Conservation (phyloP, 768 basidiomycete species). For the Chalciporus piperatus region DNA sequence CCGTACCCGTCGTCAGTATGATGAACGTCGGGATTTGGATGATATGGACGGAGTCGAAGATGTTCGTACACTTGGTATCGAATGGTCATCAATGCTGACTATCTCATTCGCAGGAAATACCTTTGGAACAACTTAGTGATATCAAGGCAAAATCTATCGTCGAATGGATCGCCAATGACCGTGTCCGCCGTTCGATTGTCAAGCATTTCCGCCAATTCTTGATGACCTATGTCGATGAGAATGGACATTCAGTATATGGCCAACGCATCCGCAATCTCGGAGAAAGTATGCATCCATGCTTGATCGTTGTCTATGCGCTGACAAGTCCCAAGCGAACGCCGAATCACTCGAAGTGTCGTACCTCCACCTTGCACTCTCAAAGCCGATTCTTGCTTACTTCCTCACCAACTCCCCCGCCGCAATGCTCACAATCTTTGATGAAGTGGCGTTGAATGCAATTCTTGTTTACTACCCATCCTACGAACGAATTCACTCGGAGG, state of each 20-base stretch:
- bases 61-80: constrained; percentile 41
- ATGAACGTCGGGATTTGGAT: constrained; percentile 87
- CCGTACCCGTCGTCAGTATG: constrained; percentile 87
- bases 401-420: constrained; percentile 90
- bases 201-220: constrained; percentile 94
- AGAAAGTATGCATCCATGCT: constrained; percentile 63
- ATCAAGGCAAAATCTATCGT: constrained; percentile 97
- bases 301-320: constrained; percentile 8
- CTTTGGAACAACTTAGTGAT: constrained; percentile 92
- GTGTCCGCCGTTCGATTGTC: constrained; percentile 85
- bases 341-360: constrained; percentile 98
- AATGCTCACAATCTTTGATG: constrained; percentile 93
- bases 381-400: constrained; percentile 96
- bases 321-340: constrained; percentile 67
- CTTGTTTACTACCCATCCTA: constrained; percentile 95
- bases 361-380: constrained; percentile 87
- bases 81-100: constrained; percentile 13
- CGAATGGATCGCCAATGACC: constrained; percentile 95
- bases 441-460: constrained; percentile 91
- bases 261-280: constrained; percentile 90
- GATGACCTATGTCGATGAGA: constrained; percentile 93
- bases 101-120: constrained; percentile 66
- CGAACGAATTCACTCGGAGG: constrained; percentile 95
- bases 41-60: constrained; percentile 90
- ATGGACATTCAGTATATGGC: constrained; percentile 90